A percentile compares a stretch with the other conserved stretches of the same genome.
Conservation (phyloP, 352 stramenopile genomes). For the Phytophthora melonis region DNA sequence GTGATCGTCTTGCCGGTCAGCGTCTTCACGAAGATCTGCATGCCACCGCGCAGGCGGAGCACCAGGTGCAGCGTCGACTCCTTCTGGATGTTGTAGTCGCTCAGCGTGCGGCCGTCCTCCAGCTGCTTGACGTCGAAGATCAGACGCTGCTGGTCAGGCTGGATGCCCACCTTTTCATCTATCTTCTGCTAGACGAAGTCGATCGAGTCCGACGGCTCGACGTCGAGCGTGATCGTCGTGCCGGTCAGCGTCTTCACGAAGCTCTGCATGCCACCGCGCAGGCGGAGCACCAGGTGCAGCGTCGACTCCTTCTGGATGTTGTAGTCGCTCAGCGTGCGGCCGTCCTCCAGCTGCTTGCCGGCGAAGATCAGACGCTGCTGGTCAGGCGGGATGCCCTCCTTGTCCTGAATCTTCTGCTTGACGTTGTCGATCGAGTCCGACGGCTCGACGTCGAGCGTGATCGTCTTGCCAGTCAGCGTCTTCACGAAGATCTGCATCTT, state of each 20-base stretch:
- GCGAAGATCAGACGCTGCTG: conserved; percentile 32
- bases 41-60: too few relatives aligned
- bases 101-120: conserved; percentile 89
- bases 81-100: too few relatives aligned
- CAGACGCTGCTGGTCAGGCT: too few relatives aligned
- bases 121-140: conserved; percentile 93
- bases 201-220: too few relatives aligned
- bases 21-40: too few relatives aligned
- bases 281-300: conserved; percentile 94
- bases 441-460: conserved; percentile 47
- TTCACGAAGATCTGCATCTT: conserved; percentile 15
- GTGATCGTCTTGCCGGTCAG: conserved; percentile 96
- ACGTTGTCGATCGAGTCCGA: conserved; percentile 64
- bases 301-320: conserved; percentile 97
- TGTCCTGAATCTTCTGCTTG: conserved; percentile 79
- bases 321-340: conserved; percentile 93
- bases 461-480: conserved; percentile 80
- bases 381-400: conserved; percentile 53
- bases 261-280: conserved; percentile 73
- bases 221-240: conserved; percentile 91
- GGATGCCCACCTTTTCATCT: too few relatives aligned
- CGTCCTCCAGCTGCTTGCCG: conserved; percentile 96
- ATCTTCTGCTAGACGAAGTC: too few relatives aligned
- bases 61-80: too few relatives aligned
- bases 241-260: conserved; percentile 65